These are phyloP conservation scores for Chalciporus sp. DNA, from an alignment of 1,284 basidiomycete species.

Conservation along the genomic window DNA sequence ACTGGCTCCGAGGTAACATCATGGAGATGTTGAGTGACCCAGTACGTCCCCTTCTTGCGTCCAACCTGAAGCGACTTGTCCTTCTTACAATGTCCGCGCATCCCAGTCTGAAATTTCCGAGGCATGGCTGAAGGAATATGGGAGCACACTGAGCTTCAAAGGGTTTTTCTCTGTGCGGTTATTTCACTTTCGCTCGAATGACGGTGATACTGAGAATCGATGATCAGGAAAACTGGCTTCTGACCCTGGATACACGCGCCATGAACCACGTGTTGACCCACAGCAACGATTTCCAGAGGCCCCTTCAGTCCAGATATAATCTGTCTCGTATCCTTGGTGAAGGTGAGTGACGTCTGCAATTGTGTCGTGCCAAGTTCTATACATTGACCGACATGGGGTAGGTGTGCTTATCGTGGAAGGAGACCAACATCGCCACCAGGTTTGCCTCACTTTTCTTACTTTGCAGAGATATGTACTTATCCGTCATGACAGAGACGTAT, in stretches of 20 bases:
- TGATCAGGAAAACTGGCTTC: slow-evolving; percentile 36
- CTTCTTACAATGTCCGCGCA: too few relatives aligned
- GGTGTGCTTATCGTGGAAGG: slow-evolving; percentile 23
- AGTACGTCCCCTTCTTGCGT: neutral
- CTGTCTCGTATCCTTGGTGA: slow-evolving; percentile 32
- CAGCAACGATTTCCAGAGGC: slow-evolving; percentile 38
- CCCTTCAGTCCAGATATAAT: slow-evolving; percentile 21
- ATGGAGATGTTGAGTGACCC: neutral
- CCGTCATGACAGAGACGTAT: slow-evolving; percentile 19
- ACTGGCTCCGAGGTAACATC: neutral
- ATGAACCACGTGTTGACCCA: slow-evolving; percentile 41
- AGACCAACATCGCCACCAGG: slow-evolving; percentile 28
- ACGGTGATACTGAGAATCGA: too few relatives aligned
- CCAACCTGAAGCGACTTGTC: too few relatives aligned
- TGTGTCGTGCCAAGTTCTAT: neutral
- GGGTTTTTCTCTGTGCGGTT: slow-evolving; percentile 37
- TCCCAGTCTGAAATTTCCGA: neutral
- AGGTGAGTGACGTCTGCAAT: slow-evolving; percentile 18
- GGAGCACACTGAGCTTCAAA: slow-evolving; percentile 49
- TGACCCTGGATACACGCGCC: slow-evolving; percentile 38
- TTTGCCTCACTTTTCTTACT: slow-evolving; percentile 3
- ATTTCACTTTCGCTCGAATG: too few relatives aligned
- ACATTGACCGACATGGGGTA: neutral
- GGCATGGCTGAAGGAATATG: slow-evolving; percentile 55
- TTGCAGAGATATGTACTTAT: neutral